phyloP scores from a whole-genome alignment of 495 filamentous ascomycete genomes.

The Lophiostoma macrostomum region DNA sequence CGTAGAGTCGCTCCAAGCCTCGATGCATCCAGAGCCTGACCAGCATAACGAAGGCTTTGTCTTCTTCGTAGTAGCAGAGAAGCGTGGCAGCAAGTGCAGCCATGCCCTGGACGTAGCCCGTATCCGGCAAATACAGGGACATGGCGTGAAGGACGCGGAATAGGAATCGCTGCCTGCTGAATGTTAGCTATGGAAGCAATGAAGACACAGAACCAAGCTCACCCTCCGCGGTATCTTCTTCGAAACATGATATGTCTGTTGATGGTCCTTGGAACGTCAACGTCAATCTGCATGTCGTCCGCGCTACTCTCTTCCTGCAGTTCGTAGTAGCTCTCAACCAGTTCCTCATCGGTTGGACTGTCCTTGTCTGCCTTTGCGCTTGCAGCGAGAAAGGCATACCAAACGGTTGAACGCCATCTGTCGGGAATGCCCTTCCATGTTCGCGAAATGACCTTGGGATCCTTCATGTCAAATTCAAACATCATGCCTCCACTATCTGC shows the following conservation, averaged over 20 bases:
- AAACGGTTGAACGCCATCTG: conserved; percentile 88
- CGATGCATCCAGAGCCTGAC: conserved; percentile 87
- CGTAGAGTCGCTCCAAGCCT: conserved; percentile 80
- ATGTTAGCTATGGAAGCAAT: conserved; percentile 15
- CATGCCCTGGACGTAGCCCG: conserved; percentile 98
- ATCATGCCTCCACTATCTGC: conserved; percentile 72
- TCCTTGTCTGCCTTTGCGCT: conserved; percentile 66
- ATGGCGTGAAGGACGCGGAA: conserved; percentile 92
- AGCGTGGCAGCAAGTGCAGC: conserved; percentile 88
- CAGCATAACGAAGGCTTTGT: conserved; percentile 90
- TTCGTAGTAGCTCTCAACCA: conserved; percentile 61
- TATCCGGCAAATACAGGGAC: conserved; percentile 84
- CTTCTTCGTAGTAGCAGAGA: conserved; percentile 95
- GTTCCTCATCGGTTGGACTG: conserved; percentile 63
- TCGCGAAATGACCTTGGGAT: conserved; percentile 81
- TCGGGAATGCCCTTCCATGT: conserved; percentile 99
- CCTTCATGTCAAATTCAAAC: conserved; percentile 83
- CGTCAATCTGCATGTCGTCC: conserved; percentile 95
- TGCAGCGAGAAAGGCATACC: conserved; percentile 87
- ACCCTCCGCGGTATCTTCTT: conserved; percentile 68
- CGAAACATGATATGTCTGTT: conserved; percentile 98
- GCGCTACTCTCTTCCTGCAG: conserved; percentile 70
- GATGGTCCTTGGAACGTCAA: conserved; percentile 94
- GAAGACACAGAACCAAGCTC: conserved; percentile 6
- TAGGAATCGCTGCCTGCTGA: conserved; percentile 76